These are phyloP conservation scores for Gremmenia infestans DNA, from an alignment of 2,329 filamentous ascomycete species.

Conservation along the genomic window DNA sequence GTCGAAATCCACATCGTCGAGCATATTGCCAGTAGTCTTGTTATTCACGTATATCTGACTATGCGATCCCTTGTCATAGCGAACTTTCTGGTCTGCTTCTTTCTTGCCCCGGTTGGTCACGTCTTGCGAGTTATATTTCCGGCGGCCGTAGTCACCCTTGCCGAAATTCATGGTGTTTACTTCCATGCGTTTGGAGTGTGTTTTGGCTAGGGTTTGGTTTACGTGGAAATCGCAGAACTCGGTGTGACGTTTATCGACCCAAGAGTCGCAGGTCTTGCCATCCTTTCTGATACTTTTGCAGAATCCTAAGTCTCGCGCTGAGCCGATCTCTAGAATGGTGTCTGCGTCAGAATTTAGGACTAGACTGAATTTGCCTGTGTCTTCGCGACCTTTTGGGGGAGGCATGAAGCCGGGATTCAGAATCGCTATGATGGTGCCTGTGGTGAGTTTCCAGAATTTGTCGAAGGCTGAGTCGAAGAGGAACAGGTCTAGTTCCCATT, in stretches of 20 bases:
- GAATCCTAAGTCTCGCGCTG: slow-evolving; percentile 77
- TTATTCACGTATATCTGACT: slow-evolving; percentile 49
- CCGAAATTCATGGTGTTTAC: slow-evolving; percentile 64
- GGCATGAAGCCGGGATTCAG: slow-evolving; percentile 90
- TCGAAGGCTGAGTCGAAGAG: slow-evolving; percentile 89
- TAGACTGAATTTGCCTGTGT: slow-evolving; percentile 80
- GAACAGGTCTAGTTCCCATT: slow-evolving; percentile 87
- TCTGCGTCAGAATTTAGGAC: slow-evolving; percentile 83
- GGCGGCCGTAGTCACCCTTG: slow-evolving; percentile 22
- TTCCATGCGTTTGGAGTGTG: slow-evolving; percentile 64
- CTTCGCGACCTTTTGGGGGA: slow-evolving; percentile 66
- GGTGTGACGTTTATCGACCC: slow-evolving; percentile 85
- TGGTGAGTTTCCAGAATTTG: slow-evolving; percentile 87
- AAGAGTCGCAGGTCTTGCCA: slow-evolving; percentile 71
- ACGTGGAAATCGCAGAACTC: slow-evolving; percentile 92
- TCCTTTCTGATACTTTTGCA: slow-evolving; percentile 84
- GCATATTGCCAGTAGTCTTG: slow-evolving; percentile 53
- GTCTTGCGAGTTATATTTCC: slow-evolving; percentile 21
- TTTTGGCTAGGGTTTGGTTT: slow-evolving; percentile 71
- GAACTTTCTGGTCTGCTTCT: slow-evolving; percentile 33
- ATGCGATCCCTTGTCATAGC: slow-evolving; percentile 55
- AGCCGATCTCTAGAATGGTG: slow-evolving; percentile 83
- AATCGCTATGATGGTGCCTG: slow-evolving; percentile 88
- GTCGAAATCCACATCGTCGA: slow-evolving; percentile 61
- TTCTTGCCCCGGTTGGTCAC: slow-evolving; percentile 21